These are phyloP conservation scores for Phycomyces nitens DNA, from an alignment of 192 early-diverging fungal species.

Conservation along the genomic window DNA sequence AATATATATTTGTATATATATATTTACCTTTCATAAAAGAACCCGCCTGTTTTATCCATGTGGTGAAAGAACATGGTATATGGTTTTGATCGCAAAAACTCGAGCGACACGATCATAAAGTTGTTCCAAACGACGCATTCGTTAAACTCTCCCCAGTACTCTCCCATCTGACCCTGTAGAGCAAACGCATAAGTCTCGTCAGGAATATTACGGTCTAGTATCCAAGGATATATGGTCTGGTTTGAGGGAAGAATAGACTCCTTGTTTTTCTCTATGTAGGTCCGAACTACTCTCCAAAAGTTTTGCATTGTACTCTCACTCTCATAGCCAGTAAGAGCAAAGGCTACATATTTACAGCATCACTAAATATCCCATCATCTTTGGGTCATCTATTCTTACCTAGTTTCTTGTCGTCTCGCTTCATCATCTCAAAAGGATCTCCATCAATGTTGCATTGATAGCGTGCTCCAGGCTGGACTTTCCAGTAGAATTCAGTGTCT, in stretches of 20 bases:
- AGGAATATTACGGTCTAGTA: slow-evolving; percentile 42
- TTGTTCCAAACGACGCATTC: slow-evolving; percentile 74
- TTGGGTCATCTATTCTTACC: slow-evolving; percentile 35
- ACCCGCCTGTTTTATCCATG: slow-evolving; percentile 75
- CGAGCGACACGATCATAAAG: slow-evolving; percentile 77
- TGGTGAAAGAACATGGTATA: slow-evolving; percentile 69
- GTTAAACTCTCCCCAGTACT: slow-evolving; percentile 47
- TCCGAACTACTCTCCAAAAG: slow-evolving; percentile 57
- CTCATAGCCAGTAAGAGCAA: slow-evolving; percentile 60
- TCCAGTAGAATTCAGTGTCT: slow-evolving; percentile 75
- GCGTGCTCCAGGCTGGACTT: slow-evolving; percentile 73
- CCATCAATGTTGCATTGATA: slow-evolving; percentile 72
- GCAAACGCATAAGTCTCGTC: not conserved
- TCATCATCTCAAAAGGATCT: slow-evolving; percentile 78
- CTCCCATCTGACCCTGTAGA: not conserved
- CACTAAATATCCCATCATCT: not conserved
- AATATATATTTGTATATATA: too few species aligned
- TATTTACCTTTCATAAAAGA: slow-evolving; percentile 81
- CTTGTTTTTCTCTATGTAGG: slow-evolving; percentile 45
- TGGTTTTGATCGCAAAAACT: slow-evolving; percentile 62
- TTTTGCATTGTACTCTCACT: slow-evolving; percentile 53
- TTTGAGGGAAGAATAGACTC: slow-evolving; percentile 34
- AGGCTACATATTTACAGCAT: slow-evolving; percentile 3
- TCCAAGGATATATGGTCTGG: slow-evolving; percentile 39
- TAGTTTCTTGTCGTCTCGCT: slow-evolving; percentile 64